Evolutionary conservation across 768 basidiomycete species (phyloP), one percentile per base, ranked within the genome.

Genomic region (Coprinopsis sp.): DNA sequence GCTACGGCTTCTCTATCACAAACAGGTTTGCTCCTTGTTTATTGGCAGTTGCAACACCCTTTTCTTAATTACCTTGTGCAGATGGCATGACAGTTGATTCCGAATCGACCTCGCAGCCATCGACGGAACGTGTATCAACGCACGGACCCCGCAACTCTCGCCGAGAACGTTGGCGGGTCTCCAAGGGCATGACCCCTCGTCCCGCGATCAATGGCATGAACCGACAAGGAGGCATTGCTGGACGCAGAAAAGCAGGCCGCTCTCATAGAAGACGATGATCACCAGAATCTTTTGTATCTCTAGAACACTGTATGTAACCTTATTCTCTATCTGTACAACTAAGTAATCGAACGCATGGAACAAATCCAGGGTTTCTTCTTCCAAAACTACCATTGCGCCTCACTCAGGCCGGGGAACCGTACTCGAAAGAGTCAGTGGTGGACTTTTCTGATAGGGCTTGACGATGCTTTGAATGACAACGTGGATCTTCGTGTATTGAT

Each of bases 141-240:
- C 88, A 92, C 56, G 91, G 91, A 11, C 77, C 83, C 2, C 79
- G 90, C 25, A 70, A 74, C 40, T 86, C 87, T 38, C 71, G 91
- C 50, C 73, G 87, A 52, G 91, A 91, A 60, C 73, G 81, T 53
- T 94, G 91, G 91, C 71, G 90, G 60, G 67, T 67, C 46, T 84
- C 90, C 19, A 94, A 91, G 61, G 91, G 91, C 24, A 58, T 88
- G 63, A 58, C 69, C 6, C 65, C 80, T 21, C 61, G 76, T 53
- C 71, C 77, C 6, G 71, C 70, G 50, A 60, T 72, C 7, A 69
- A 61, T 31, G 78, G 76, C 27, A 75, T 82, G 73, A 88, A 87
- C 57, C 74, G 81, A 29, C 84, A 88, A 59, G 87, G 85, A 25
- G 67, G 66, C 11, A 46, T 78, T 13, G 78, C 77, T 31, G 83